phyloP scores from a whole-genome alignment of 345 rosid species.

The Eucalyptus paniculata region DNA sequence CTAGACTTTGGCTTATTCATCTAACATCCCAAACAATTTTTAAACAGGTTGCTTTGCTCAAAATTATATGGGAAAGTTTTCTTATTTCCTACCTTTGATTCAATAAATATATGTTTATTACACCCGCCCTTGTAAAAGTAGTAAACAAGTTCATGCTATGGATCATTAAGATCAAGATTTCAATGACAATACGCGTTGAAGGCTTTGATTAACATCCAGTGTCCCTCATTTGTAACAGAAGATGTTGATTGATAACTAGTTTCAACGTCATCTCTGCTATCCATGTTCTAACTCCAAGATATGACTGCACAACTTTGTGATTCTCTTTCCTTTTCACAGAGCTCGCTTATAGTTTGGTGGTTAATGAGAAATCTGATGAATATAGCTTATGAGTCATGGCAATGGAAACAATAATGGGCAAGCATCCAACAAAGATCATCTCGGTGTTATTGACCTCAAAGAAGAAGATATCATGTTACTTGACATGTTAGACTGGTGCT shows the following conservation, averaged over 20 bases:
- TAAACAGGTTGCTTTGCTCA: no score
- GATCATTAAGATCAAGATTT: no score
- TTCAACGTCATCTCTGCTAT: not conserved
- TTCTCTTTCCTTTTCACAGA: not conserved
- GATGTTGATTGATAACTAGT: not conserved
- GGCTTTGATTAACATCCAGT: no score
- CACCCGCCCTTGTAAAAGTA: no score
- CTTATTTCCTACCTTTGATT: no score
- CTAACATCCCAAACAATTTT: no score
- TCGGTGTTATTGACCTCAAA: not conserved
- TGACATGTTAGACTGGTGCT: not conserved
- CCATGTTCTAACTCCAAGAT: not conserved
- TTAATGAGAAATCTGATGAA: constrained; percentile 1
- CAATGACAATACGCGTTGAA: no score
- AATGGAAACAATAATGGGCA: not conserved
- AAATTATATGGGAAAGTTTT: no score
- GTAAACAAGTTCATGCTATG: no score
- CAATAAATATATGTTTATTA: no score
- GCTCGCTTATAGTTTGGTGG: constrained; percentile 3
- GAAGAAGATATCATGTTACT: not conserved
- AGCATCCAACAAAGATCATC: constrained; percentile 3
- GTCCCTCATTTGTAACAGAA: not conserved
- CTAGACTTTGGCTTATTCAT: no score
- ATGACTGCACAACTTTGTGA: not conserved
- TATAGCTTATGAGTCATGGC: constrained; percentile 6